Conservation (phyloP, 306 rosid genomes). For the Ammopiptanthus mongolicus region DNA sequence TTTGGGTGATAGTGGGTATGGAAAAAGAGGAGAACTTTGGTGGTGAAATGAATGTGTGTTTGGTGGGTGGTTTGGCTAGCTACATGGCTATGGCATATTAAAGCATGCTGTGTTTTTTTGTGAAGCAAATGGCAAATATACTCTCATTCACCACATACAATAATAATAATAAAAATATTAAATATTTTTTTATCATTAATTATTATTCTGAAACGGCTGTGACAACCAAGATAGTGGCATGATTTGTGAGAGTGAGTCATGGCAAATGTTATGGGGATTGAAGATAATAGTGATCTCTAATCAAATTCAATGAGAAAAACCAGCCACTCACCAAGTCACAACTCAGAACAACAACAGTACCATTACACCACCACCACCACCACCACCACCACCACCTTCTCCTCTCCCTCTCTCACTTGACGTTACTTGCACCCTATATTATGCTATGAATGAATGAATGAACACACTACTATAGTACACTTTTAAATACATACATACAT, state of each 20-base stretch:
- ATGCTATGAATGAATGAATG: not conserved
- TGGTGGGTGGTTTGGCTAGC: not conserved
- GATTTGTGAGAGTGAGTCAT: constrained; percentile 55
- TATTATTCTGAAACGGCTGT: constrained; percentile 45
- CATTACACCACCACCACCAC: too few species aligned
- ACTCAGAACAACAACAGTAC: too few species aligned
- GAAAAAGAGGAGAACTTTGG: constrained; percentile 22
- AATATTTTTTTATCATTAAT: not conserved
- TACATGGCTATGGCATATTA: not conserved
- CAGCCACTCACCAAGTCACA: constrained; percentile 4
- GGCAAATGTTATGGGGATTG: constrained; percentile 41
- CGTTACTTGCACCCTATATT: not conserved
- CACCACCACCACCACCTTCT: not conserved
- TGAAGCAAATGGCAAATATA: not conserved
- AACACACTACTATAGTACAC: not conserved
- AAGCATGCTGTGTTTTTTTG: not conserved
- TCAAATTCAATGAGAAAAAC: not conserved
- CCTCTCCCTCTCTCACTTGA: not conserved
- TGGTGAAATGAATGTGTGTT: constrained; percentile 16
- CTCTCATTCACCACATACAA: not conserved
- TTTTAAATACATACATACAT: not conserved
- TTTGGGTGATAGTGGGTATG: not conserved
- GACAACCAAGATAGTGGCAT: constrained; percentile 35
- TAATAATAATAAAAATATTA: not conserved
- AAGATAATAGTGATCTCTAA: not conserved